Evolutionary conservation across 495 filamentous ascomycete species (phyloP).

Genomic region (Penicillium atrosanguineum): DNA sequence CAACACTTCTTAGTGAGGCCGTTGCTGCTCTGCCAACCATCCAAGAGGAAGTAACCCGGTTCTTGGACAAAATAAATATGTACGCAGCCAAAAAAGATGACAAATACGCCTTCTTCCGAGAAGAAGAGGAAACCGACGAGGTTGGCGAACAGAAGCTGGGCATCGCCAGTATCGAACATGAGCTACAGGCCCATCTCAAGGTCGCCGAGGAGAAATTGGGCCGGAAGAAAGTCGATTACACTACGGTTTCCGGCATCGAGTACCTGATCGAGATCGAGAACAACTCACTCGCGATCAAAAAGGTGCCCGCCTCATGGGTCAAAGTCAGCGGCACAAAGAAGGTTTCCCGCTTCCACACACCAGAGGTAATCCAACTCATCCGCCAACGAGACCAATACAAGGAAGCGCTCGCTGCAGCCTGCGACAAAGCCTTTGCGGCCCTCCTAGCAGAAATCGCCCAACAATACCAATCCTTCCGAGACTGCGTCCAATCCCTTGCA

Average conservation of each 20-base stretch:
- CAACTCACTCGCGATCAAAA: constrained; percentile 62
- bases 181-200: constrained; percentile 72
- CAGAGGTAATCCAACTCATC: constrained; percentile 76
- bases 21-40: constrained; percentile 78
- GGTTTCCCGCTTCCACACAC: constrained; percentile 90
- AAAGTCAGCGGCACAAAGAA: constrained; percentile 96
- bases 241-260: constrained; percentile 83
- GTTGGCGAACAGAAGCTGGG: constrained; percentile 87
- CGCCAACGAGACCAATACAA: constrained; percentile 93
- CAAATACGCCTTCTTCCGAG: constrained; percentile 90
- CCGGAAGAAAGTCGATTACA: constrained; percentile 70
- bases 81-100: constrained; percentile 83
- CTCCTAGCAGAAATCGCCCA: constrained; percentile 71
- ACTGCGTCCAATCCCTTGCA: constrained; percentile 81
- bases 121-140: constrained; percentile 78
- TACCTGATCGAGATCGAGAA: constrained; percentile 93
- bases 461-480: constrained; percentile 84
- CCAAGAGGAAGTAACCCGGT: constrained; percentile 61
- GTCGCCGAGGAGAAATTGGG: constrained; percentile 67
- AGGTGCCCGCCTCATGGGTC: constrained; percentile 87
- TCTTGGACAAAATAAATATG: constrained; percentile 81
- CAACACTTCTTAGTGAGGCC: constrained; percentile 66
- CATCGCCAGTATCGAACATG: constrained; percentile 85
- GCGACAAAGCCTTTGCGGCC: constrained; percentile 74
- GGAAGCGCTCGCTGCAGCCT: constrained; percentile 87